These are phyloP conservation scores for Terana coerulea DNA, from an alignment of 768 basidiomycete species.

Conservation along the genomic window DNA sequence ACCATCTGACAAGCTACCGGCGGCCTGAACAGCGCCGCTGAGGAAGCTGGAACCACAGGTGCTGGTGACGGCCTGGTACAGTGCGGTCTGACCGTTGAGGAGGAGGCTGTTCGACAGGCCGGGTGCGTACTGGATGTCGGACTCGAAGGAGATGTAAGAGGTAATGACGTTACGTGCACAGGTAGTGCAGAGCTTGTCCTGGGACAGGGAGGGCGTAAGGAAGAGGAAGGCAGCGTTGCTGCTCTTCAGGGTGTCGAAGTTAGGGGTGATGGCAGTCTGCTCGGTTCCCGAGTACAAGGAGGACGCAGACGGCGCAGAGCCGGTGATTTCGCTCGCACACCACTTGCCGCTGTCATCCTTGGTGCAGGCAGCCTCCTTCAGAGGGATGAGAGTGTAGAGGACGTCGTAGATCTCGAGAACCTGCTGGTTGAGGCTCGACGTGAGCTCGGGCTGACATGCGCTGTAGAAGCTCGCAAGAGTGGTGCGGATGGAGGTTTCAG, in stretches of 20 bases:
- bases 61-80: constrained; percentile 58
- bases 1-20: constrained; percentile 49
- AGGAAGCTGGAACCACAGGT: constrained; percentile 77
- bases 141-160: constrained; percentile 75
- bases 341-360: constrained; percentile 69
- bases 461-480: constrained; percentile 68
- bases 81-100: constrained; percentile 55
- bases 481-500: constrained; percentile 51
- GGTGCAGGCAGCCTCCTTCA: constrained; percentile 66
- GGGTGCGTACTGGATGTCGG: constrained; percentile 65
- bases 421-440: constrained; percentile 36
- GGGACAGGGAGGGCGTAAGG: constrained; percentile 49
- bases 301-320: constrained; percentile 20
- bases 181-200: constrained; percentile 64
- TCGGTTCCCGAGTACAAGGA: constrained; percentile 17
- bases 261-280: constrained; percentile 42
- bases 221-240: constrained; percentile 81
- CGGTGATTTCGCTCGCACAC: constrained; percentile 55
- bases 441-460: constrained; percentile 71
- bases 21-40: constrained; percentile 60
- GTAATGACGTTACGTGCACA: constrained; percentile 80
- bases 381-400: constrained; percentile 66
- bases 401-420: constrained; percentile 75
- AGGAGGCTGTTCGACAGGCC: constrained; percentile 66
- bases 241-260: constrained; percentile 47